These are phyloP conservation scores for Candida golubevii DNA, from an alignment of 805 yeast genomes.

Conservation along the genomic window DNA sequence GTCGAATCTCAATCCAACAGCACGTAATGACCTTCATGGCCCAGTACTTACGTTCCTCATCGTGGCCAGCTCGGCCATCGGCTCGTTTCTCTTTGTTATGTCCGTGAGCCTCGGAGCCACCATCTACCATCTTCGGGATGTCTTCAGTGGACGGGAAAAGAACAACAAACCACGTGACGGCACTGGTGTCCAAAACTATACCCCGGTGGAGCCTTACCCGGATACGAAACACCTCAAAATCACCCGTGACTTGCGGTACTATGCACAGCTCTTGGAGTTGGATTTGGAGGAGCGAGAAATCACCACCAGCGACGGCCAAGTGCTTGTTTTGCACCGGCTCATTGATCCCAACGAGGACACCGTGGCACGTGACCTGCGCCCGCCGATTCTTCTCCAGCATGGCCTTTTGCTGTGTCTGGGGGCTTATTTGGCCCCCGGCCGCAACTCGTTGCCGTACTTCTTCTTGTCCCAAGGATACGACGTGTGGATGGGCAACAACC, in stretches of 20 bases:
- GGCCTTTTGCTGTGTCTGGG: constrained; percentile 88
- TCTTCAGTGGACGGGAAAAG: constrained; percentile 28
- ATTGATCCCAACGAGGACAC: constrained; percentile 43
- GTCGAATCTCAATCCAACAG: constrained; percentile 9
- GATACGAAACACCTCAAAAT: constrained; percentile 30
- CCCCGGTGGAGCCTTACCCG: constrained; percentile 34
- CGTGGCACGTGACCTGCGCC: constrained; percentile 28
- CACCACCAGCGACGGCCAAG: constrained; percentile 76
- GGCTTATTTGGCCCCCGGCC: constrained; percentile 79
- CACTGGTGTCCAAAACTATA: constrained; percentile 21
- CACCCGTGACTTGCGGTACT: constrained; percentile 54
- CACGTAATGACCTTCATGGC: constrained; percentile 18
- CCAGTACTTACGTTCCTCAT: constrained; percentile 17
- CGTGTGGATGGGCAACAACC: constrained; percentile 87
- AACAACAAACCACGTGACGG: constrained; percentile 22
- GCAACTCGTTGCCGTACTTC: constrained; percentile 65
- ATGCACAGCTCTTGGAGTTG: constrained; percentile 58
- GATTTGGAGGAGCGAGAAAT: constrained; percentile 56
- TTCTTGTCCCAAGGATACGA: constrained; percentile 59
- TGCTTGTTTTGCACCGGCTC: constrained; percentile 61
- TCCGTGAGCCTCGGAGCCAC: constrained; percentile 25
- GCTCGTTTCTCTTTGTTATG: constrained; percentile 27
- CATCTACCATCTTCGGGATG: constrained; percentile 27
- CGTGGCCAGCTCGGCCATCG: constrained; percentile 24
- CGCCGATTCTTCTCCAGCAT: constrained; percentile 75